Conservation (phyloP, 2,329 filamentous ascomycete species). For the Elsinoe batatas region DNA sequence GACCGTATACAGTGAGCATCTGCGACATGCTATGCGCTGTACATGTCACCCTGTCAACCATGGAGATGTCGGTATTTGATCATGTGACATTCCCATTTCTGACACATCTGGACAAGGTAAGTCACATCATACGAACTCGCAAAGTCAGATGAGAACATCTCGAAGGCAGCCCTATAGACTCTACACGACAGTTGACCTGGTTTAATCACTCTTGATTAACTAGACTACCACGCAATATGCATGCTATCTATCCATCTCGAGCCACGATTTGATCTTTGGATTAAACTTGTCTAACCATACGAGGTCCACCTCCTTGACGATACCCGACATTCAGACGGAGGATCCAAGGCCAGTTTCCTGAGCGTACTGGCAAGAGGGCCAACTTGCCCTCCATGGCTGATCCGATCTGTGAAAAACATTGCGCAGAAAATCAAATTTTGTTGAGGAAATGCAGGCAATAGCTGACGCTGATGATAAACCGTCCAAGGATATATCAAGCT, state of each 20-base stretch:
- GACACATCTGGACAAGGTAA: no score
- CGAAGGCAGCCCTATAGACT: no score
- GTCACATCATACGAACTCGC: no score
- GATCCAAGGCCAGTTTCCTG: conserved; percentile 11
- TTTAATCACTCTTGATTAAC: no score
- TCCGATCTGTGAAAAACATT: conserved; percentile 11
- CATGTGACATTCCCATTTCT: no score
- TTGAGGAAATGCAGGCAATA: conserved; percentile 8
- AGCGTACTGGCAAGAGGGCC: background rate
- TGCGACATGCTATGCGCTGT: no score
- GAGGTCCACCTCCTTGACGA: conserved; percentile 8
- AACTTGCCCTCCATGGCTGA: background rate
- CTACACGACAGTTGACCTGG: no score
- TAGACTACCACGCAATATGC: background rate
- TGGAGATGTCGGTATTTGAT: no score
- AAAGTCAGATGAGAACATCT: no score
- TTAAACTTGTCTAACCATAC: conserved; percentile 4
- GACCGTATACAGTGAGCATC: no score
- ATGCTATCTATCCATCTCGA: background rate
- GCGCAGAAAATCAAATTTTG: background rate
- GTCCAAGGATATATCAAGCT: conserved; percentile 1
- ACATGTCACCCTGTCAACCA: no score
- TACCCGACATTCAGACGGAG: conserved; percentile 2
- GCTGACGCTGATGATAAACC: conserved; percentile 7
- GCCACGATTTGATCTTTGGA: background rate